phyloP scores from a whole-genome alignment of 495 filamentous ascomycete genomes.

The Pyrenula massariospora region DNA sequence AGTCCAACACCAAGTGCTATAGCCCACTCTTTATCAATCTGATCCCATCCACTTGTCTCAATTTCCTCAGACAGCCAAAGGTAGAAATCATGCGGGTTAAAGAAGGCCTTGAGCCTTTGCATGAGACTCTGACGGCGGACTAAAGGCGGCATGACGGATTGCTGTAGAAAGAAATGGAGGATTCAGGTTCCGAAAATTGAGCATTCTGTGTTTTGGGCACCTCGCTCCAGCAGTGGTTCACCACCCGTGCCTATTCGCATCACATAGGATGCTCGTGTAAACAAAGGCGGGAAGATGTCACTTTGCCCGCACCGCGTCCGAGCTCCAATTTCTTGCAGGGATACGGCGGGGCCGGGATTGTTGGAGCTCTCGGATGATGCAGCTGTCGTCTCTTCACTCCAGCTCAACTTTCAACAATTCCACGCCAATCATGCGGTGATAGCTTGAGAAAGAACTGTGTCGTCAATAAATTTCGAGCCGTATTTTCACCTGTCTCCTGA shows the following conservation, averaged over 20 bases:
- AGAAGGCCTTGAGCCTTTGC: slow-evolving; percentile 63
- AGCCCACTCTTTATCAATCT: slow-evolving; percentile 59
- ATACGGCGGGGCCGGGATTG: too few relatives aligned
- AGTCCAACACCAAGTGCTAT: slow-evolving; percentile 58
- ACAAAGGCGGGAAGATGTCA: background rate
- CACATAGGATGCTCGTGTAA: background rate
- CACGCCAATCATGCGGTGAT: too few relatives aligned
- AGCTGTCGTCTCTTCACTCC: too few relatives aligned
- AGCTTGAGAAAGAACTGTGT: too few relatives aligned
- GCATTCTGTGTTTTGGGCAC: too few relatives aligned
- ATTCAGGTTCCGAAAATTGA: background rate
- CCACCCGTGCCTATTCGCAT: too few relatives aligned
- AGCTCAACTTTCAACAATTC: too few relatives aligned
- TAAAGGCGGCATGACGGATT: slow-evolving; percentile 53
- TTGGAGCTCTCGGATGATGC: background rate
- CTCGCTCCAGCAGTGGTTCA: too few relatives aligned
- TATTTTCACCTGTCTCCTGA: too few relatives aligned
- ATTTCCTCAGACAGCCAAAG: slow-evolving; percentile 85
- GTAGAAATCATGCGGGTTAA: slow-evolving; percentile 82
- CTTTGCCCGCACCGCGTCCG: background rate
- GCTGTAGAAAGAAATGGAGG: background rate
- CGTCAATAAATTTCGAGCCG: too few relatives aligned
- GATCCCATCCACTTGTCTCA: slow-evolving; percentile 80
- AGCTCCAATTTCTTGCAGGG: background rate
- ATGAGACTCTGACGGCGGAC: slow-evolving; percentile 65